A percentile compares a stretch with the other conserved stretches of the same genome.
phyloP scores from a whole-genome alignment of 2,329 filamentous ascomycete species.

The Akanthomyces lecanii region DNA sequence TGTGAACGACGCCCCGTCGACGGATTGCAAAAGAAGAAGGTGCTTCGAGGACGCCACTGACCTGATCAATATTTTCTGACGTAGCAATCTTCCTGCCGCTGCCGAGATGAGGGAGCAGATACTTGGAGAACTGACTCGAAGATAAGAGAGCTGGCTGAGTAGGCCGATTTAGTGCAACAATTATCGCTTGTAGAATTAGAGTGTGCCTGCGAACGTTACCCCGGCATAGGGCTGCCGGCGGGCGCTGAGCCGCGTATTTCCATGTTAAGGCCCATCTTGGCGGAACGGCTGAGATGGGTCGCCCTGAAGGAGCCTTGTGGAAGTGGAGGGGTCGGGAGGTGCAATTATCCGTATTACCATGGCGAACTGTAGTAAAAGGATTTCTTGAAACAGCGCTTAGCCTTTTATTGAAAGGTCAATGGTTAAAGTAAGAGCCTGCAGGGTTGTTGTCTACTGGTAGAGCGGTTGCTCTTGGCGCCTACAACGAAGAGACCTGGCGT shows the following conservation, averaged over 20 bases:
- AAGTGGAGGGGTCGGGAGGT: neutral
- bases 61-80: neutral
- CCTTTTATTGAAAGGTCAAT: too few species aligned
- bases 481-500: neutral
- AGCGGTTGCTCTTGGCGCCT: too few species aligned
- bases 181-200: neutral
- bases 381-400: neutral
- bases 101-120: too few species aligned
- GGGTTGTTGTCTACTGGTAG: too few species aligned
- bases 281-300: neutral
- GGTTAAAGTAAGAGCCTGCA: too few species aligned
- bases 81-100: neutral
- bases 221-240: neutral
- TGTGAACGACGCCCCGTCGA: neutral
- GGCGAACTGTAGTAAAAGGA: neutral
- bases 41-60: neutral
- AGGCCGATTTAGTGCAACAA: too few species aligned
- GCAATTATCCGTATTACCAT: neutral
- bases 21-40: too few species aligned
- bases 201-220: neutral
- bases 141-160: too few species aligned
- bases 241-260: neutral
- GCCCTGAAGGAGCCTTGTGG: neutral
- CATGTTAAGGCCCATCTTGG: neutral
- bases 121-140: too few species aligned